Evolutionary conservation across 495 filamentous ascomycete genomes (phyloP), one percentile per base, ranked within the genome.

Genomic region (Monascus purpureus): DNA sequence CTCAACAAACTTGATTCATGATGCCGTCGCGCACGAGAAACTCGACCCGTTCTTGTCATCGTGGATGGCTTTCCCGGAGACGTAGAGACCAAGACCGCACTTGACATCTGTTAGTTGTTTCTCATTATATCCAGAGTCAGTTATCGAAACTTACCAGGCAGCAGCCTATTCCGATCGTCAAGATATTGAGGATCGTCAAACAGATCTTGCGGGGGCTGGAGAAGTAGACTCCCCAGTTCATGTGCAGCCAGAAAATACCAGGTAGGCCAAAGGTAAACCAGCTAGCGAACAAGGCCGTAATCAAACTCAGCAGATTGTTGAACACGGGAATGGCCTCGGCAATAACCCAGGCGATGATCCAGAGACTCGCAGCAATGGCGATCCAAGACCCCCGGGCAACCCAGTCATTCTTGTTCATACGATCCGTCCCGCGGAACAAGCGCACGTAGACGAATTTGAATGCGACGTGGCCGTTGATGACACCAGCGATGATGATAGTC

Each of bases 241-340:
- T 37, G 38, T 45, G 54, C 14, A 66, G 32, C 57, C 64, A 61
- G 37, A 63, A 66, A 0, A 64, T 47, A 1, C 59, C 57, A 19
- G 45, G 53, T 5, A 63, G 37, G 7, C 59, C 58, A 25, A 49
- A 63, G 12, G 59, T 63, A 25, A 68, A 66, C 61, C 57, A 62
- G 20, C 43, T 54, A 7, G 52, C 59, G 27, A 63, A 63, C 1
- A 61, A 43, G 1, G 59, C 54, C 4, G 59, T 57, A 13, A 70
- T 66, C 37, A 72, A 33, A 24, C 59, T 61, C 13, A 84, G 53
- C 32, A 85, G 49, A 31, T 72, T 65, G 42, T 67, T 73, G 56
- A 85, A 85, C 42, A 79, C 70, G 0, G 81, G 81, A 17, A 85
- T 79, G 1, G 75, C 69, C 35, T 73, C 64, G 7, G 79, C 75